Conservation (phyloP, 1,284 basidiomycete genomes). For the Farysia itapuensis region DNA sequence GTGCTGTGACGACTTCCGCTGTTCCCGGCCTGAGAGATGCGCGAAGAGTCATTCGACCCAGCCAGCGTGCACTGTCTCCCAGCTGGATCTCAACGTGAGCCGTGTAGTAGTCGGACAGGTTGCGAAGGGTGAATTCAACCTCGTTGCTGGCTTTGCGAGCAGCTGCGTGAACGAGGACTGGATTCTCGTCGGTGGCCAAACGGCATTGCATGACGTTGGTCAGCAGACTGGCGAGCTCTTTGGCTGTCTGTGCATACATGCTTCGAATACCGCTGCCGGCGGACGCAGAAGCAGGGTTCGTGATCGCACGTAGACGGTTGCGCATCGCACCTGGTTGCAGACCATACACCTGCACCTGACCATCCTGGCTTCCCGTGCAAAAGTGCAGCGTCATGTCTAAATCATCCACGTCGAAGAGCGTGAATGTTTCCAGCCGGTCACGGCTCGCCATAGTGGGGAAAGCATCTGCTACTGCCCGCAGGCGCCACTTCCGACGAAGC, state of each 20-base stretch:
- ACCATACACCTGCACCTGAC: constrained; percentile 20
- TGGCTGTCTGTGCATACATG: constrained; percentile 46
- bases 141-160: neutral
- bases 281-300: constrained; percentile 3
- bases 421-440: constrained; percentile 18
- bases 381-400: constrained; percentile 36
- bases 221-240: constrained; percentile 31
- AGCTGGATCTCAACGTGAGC: neutral
- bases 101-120: neutral
- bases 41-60: neutral
- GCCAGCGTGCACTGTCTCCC: neutral
- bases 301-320: constrained; percentile 13
- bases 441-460: constrained; percentile 11
- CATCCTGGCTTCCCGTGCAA: neutral
- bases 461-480: neutral
- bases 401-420: constrained; percentile 21
- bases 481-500: constrained; percentile 21
- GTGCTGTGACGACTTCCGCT: neutral
- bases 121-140: neutral
- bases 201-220: constrained; percentile 18
- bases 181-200: constrained; percentile 18
- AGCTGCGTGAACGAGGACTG: neutral
- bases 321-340: constrained; percentile 25
- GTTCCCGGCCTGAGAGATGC: neutral
- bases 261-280: constrained; percentile 10